Percentiles rank a stretch among this genome's conserved stretches.
Conservation (phyloP, 495 filamentous ascomycete species). For the Xylaria castorea region DNA sequence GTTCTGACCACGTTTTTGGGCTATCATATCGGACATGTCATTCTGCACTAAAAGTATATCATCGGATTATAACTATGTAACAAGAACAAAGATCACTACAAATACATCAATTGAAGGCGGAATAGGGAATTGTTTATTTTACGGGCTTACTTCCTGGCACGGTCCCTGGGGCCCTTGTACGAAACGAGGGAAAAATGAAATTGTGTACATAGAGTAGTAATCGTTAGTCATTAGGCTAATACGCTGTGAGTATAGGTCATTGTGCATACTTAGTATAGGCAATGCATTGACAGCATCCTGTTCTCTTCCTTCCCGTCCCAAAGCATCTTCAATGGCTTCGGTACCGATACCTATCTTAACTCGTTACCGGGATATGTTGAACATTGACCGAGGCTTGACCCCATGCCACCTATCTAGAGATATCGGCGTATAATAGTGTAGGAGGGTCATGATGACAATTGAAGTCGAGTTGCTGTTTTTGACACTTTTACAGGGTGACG, state of each 20-base stretch:
- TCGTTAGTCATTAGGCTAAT: slow-evolving; percentile 10
- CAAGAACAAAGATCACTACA: background rate
- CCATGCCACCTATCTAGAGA: background rate
- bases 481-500: background rate
- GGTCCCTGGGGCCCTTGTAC: background rate
- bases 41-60: slow-evolving; percentile 5
- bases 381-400: background rate
- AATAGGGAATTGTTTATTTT: background rate
- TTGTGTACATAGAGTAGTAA: slow-evolving; percentile 6
- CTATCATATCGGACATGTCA: background rate
- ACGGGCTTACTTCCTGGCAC: background rate
- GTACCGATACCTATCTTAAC: background rate
- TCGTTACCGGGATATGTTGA: background rate
- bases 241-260: background rate
- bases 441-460: background rate
- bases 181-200: slow-evolving; percentile 11
- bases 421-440: background rate
- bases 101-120: background rate
- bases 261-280: background rate
- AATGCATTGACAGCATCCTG: background rate
- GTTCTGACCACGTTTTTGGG: slow-evolving; percentile 23
- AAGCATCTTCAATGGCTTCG: background rate
- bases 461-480: background rate
- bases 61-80: background rate
- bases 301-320: background rate